These are phyloP conservation scores for Psophocarpus tetragonolobus DNA, from an alignment of 306 rosid genomes.

Conservation along the genomic window DNA sequence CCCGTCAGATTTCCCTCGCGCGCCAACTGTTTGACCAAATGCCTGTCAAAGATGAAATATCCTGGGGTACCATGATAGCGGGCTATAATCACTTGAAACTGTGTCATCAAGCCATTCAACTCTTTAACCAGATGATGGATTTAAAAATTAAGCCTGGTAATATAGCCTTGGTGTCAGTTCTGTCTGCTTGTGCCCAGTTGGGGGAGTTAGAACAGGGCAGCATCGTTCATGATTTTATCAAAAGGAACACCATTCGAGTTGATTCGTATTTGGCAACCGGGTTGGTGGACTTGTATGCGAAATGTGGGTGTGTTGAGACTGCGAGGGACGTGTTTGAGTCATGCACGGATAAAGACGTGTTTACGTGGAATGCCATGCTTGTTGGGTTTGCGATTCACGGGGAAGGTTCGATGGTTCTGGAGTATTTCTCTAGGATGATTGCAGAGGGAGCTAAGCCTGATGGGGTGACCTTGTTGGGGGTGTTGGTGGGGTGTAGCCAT, in stretches of 20 bases:
- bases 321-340: conserved; percentile 61
- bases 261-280: conserved; percentile 64
- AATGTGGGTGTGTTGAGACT: conserved; percentile 68
- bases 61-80: conserved; percentile 74
- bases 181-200: conserved; percentile 70
- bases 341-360: conserved; percentile 48
- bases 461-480: conserved; percentile 64
- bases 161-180: conserved; percentile 63
- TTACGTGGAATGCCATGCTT: conserved; percentile 83
- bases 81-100: conserved; percentile 55
- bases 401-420: conserved; percentile 42
- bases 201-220: conserved; percentile 75
- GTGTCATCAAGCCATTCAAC: conserved; percentile 43
- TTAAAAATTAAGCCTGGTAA: conserved; percentile 52
- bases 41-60: conserved; percentile 54
- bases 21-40: conserved; percentile 61
- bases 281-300: conserved; percentile 75
- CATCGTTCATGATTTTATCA: conserved; percentile 48
- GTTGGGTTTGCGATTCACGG: conserved; percentile 81
- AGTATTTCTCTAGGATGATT: conserved; percentile 55
- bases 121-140: conserved; percentile 56
- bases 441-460: conserved; percentile 56
- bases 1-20: conserved; percentile 38
- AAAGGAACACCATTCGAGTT: conserved; percentile 38
- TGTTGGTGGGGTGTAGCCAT: conserved; percentile 78